These are phyloP conservation scores for Backusella mclennaniae DNA, from an alignment of 192 early-diverging fungal genomes.

Conservation along the genomic window DNA sequence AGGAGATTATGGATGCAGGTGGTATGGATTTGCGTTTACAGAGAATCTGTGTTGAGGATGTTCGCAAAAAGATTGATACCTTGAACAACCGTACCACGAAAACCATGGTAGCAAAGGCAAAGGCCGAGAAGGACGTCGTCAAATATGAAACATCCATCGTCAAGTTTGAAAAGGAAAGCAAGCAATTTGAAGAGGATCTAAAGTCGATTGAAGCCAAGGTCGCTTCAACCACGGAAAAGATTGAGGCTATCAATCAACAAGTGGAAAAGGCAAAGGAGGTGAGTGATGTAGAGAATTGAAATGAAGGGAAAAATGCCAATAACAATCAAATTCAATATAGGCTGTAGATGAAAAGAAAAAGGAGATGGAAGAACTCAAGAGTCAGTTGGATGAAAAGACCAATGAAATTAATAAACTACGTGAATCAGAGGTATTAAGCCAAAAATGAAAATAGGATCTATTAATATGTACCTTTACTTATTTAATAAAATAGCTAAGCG, in stretches of 20 bases:
- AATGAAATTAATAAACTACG: conserved; percentile 65
- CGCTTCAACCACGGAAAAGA: conserved; percentile 17
- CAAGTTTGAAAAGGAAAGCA: conserved; percentile 63
- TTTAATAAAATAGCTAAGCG: conserved; percentile 33
- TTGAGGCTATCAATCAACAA: conserved; percentile 21
- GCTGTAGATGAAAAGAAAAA: conserved; percentile 66
- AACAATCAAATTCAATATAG: conserved; percentile 25
- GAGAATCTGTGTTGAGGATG: conserved; percentile 78
- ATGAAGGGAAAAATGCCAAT: background rate
- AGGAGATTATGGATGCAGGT: conserved; percentile 89
- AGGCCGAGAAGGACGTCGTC: conserved; percentile 70
- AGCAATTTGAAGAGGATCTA: conserved; percentile 49
- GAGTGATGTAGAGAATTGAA: background rate
- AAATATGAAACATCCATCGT: conserved; percentile 67
- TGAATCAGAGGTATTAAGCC: conserved; percentile 53
- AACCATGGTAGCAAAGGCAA: conserved; percentile 67
- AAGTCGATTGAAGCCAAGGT: conserved; percentile 38
- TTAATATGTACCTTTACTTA: conserved; percentile 21
- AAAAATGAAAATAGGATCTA: background rate
- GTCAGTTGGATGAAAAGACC: conserved; percentile 64
- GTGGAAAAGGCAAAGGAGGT: conserved; percentile 15
- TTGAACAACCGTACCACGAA: conserved; percentile 71
- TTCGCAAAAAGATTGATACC: conserved; percentile 74
- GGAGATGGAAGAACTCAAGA: conserved; percentile 64
- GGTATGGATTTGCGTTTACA: conserved; percentile 85